Evolutionary conservation across 1,139 yeast genomes (phyloP).

Genomic region (Diutina mesorugosa): DNA sequence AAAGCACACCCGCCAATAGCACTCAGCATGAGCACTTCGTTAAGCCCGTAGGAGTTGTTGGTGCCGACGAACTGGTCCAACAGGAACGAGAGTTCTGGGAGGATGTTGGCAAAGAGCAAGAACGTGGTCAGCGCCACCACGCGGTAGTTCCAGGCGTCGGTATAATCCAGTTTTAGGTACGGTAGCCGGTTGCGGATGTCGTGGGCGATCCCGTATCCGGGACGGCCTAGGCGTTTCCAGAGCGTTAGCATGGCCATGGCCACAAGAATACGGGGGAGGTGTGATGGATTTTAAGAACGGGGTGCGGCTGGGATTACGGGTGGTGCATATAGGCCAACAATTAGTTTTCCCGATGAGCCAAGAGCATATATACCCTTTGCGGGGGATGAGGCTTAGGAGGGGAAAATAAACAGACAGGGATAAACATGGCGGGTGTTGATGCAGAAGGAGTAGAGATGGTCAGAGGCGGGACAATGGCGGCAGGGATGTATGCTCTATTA

Average conservation of each 20-base stretch:
- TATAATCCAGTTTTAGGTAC: conserved; percentile 63
- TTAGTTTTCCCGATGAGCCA: not conserved
- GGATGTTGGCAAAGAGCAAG: conserved; percentile 76
- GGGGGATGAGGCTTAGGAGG: not conserved
- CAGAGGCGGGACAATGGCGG: too few relatives aligned
- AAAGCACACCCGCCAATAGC: conserved; percentile 86
- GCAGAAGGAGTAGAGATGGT: too few relatives aligned
- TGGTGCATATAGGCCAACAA: not conserved
- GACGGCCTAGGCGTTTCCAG: not conserved
- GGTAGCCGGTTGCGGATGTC: conserved; percentile 52
- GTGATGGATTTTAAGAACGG: not conserved
- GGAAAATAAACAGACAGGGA: too few relatives aligned
- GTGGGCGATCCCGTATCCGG: conserved; percentile 30
- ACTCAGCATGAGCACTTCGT: conserved; percentile 72
- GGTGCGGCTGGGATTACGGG: not conserved
- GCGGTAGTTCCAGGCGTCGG: conserved; percentile 73
- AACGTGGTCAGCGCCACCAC: conserved; percentile 78
- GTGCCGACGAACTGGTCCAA: conserved; percentile 95
- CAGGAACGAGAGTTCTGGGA: conserved; percentile 94
- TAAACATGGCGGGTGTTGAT: too few relatives aligned
- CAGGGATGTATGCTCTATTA: too few relatives aligned
- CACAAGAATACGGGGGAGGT: not conserved
- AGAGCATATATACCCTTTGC: not conserved
- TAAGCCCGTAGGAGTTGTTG: conserved; percentile 74
- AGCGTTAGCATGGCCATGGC: not conserved